These are phyloP conservation scores for Linnemannia exigua DNA, from an alignment of 192 early-diverging fungal genomes.

Conservation along the genomic window DNA sequence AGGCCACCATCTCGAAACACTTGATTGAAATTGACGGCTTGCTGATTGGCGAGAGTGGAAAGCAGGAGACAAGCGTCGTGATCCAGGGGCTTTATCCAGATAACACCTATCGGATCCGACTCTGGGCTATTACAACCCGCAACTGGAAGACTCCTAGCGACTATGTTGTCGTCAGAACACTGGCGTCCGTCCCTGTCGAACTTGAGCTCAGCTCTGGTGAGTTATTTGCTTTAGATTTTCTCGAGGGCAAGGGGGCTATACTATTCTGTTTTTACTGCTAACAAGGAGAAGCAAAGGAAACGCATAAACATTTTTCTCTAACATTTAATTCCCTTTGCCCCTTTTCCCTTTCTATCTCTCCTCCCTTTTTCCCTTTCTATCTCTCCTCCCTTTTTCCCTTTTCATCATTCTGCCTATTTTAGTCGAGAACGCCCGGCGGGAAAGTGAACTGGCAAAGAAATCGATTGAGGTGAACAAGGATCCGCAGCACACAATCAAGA, in stretches of 20 bases:
- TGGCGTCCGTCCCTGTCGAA: constrained; percentile 41
- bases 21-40: constrained; percentile 52
- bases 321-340: background rate
- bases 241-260: background rate
- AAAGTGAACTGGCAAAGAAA: constrained; percentile 37
- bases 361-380: background rate
- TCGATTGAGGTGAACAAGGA: constrained; percentile 26
- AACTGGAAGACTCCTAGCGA: constrained; percentile 57
- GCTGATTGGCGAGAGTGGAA: constrained; percentile 53
- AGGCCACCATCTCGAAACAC: constrained; percentile 53
- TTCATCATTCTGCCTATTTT: background rate
- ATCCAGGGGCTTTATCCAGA: constrained; percentile 54
- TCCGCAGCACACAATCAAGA: constrained; percentile 21
- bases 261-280: background rate
- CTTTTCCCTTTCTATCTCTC: background rate
- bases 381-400: background rate
- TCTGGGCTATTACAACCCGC: constrained; percentile 54
- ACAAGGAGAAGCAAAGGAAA: background rate
- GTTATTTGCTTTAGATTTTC: background rate
- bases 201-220: constrained; percentile 53
- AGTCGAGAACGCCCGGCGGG: constrained; percentile 37
- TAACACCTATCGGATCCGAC: constrained; percentile 50
- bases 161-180: constrained; percentile 47
- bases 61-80: constrained; percentile 56
- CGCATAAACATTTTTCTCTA: background rate